Conservation (phyloP, 345 rosid species). For the Noccaea bulbosa region DNA sequence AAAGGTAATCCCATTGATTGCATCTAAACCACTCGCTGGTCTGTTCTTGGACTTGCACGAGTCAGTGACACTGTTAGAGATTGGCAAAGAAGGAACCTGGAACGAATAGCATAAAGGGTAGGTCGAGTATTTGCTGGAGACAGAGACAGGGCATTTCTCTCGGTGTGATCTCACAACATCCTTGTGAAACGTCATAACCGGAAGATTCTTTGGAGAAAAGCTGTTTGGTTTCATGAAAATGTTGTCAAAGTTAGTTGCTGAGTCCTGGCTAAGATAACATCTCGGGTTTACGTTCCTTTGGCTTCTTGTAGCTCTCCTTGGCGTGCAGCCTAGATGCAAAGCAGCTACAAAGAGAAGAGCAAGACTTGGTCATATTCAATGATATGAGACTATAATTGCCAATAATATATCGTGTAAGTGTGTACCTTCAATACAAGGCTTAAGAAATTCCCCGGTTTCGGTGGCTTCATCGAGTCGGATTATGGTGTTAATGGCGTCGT, state of each 20-base stretch:
- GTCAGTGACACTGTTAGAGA: constrained; percentile 18
- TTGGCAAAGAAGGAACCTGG: constrained; percentile 21
- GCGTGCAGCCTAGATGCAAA: constrained; percentile 85
- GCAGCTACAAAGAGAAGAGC: constrained; percentile 64
- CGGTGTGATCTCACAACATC: constrained; percentile 9
- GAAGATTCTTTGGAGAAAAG: constrained; percentile 33
- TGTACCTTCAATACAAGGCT: constrained; percentile 98
- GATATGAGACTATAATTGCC: background rate
- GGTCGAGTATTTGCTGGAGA: constrained; percentile 32
- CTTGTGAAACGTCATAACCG: constrained; percentile 1
- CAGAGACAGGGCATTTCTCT: constrained; percentile 30
- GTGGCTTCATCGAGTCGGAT: constrained; percentile 83
- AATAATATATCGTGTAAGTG: background rate
- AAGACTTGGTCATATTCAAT: constrained; percentile 4
- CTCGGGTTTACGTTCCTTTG: constrained; percentile 84
- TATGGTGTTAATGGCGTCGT: constrained; percentile 86
- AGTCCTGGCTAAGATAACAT: constrained; percentile 61
- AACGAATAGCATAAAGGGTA: constrained; percentile 41
- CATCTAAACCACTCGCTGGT: constrained; percentile 17
- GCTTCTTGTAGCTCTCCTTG: constrained; percentile 92
- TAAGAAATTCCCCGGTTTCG: constrained; percentile 79
- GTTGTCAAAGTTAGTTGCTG: constrained; percentile 29
- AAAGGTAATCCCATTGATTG: constrained; percentile 18
- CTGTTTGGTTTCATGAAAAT: constrained; percentile 50
- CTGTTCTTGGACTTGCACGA: constrained; percentile 30